Percentiles rank a stretch among this genome's conserved stretches.
phyloP scores from a whole-genome alignment of 768 basidiomycete species.

The Trametes villosa region DNA sequence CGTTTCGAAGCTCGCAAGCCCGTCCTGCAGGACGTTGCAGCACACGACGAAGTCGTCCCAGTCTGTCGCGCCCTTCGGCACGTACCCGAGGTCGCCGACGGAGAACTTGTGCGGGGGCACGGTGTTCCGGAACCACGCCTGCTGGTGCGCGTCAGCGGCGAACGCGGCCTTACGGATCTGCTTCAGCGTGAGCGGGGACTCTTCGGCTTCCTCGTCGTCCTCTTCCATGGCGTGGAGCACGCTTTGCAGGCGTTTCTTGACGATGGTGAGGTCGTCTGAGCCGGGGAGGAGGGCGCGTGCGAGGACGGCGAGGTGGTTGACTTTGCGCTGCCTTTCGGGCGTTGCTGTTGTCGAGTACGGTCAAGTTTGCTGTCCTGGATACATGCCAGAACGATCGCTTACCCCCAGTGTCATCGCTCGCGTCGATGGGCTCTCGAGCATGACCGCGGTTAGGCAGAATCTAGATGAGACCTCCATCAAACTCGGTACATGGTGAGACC shows the following conservation, averaged over 20 bases:
- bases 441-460: constrained; percentile 48
- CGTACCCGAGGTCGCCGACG: constrained; percentile 52
- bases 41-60: constrained; percentile 46
- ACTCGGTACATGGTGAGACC: not conserved
- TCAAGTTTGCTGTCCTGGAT: no score
- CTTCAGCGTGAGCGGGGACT: constrained; percentile 36
- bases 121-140: constrained; percentile 45
- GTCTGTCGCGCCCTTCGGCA: constrained; percentile 34
- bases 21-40: constrained; percentile 43
- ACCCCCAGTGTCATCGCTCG: not conserved
- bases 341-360: constrained; percentile 26
- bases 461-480: constrained; percentile 27
- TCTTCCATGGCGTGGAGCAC: constrained; percentile 38
- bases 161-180: constrained; percentile 45
- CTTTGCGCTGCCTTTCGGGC: constrained; percentile 42
- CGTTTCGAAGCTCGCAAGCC: constrained; percentile 28
- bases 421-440: constrained; percentile 27
- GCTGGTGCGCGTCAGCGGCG: constrained; percentile 39
- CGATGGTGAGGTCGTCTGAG: constrained; percentile 35
- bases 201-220: constrained; percentile 31
- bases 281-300: constrained; percentile 45
- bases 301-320: constrained; percentile 47
- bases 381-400: no score
- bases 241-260: constrained; percentile 37
- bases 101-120: constrained; percentile 46